phyloP scores from a whole-genome alignment of 371 early-diverging fungal genomes.

The Zancudomyces culisetae region DNA sequence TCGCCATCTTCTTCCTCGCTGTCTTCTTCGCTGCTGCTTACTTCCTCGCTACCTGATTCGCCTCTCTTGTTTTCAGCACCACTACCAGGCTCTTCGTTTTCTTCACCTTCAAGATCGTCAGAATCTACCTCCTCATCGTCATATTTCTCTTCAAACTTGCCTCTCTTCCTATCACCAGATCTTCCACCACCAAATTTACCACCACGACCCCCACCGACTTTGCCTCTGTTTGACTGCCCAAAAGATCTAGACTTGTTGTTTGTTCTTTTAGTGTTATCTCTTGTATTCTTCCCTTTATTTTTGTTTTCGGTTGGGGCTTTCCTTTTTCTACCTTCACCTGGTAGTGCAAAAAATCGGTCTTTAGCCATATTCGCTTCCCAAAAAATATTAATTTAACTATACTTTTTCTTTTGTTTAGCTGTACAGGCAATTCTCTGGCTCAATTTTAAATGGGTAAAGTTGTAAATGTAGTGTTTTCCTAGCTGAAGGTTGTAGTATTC shows the following conservation, averaged over 20 bases:
- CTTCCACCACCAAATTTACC: no score
- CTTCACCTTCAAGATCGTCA: neutral
- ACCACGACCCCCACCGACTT: no score
- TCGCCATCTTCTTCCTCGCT: constrained; percentile 27
- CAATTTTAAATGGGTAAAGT: neutral
- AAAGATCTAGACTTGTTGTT: no score
- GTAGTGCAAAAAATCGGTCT: neutral
- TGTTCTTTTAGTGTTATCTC: neutral
- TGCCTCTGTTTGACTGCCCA: no score
- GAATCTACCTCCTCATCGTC: constrained; percentile 3
- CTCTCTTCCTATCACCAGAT: neutral
- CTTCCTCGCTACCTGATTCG: neutral
- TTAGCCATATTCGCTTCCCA: neutral
- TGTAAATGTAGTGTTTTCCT: neutral
- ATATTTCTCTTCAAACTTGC: neutral
- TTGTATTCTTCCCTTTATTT: neutral
- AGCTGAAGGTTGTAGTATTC: no score
- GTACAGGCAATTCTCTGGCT: neutral
- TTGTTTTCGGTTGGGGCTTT: neutral
- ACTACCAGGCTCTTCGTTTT: constrained; percentile 25
- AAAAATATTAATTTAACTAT: neutral
- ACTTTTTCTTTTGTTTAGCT: neutral
- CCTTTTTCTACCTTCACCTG: neutral
- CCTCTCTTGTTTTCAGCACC: constrained; percentile 16
- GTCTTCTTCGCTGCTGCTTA: neutral